Percentiles rank a stretch among this genome's conserved stretches.
phyloP scores from a whole-genome alignment of 805 yeast species.

The Saturnispora saitoi region DNA sequence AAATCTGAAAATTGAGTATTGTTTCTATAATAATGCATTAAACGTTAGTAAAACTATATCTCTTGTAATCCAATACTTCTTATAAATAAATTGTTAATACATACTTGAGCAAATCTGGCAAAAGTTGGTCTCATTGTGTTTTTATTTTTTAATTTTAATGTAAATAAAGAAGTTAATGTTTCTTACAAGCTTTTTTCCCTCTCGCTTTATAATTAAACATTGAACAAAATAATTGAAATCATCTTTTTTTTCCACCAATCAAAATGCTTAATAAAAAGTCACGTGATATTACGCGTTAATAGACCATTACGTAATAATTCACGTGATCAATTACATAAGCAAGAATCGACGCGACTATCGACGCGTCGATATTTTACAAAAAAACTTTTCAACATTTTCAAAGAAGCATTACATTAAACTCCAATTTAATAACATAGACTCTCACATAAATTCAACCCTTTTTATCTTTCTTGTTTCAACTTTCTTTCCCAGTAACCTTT shows the following conservation, averaged over 20 bases:
- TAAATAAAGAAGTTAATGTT: not conserved
- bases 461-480: not conserved
- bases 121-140: constrained; percentile 6
- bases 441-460: too few relatives aligned
- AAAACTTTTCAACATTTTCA: too few relatives aligned
- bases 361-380: too few relatives aligned
- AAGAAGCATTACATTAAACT: too few relatives aligned
- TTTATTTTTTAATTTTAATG: not conserved
- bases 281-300: not conserved
- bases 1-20: constrained; percentile 23
- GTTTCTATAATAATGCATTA: not conserved
- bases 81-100: too few relatives aligned
- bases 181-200: not conserved
- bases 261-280: not conserved
- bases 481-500: not conserved
- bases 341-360: too few relatives aligned
- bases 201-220: not conserved
- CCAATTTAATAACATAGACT: too few relatives aligned
- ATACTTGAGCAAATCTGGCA: constrained; percentile 7
- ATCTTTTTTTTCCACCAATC: not conserved
- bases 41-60: not conserved
- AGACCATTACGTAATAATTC: not conserved
- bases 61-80: not conserved
- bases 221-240: too few relatives aligned
- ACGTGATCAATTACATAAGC: not conserved